phyloP scores from a whole-genome alignment of 2,329 filamentous ascomycete genomes.

The Dendrostoma leiphaemia region DNA sequence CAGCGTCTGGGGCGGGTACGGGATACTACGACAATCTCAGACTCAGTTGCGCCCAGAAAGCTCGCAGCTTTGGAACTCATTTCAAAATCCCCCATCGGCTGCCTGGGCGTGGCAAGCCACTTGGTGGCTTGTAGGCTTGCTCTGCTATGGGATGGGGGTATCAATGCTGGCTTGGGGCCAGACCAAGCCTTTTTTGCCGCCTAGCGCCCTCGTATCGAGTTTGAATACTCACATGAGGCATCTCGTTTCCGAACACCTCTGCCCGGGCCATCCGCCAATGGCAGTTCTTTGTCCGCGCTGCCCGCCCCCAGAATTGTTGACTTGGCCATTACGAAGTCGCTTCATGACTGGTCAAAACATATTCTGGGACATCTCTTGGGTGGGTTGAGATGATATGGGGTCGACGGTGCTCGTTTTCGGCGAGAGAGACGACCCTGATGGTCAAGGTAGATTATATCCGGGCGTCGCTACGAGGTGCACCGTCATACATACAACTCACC shows the following conservation, averaged over 20 bases:
- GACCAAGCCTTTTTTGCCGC: conserved; percentile 6
- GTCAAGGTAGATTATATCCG: too few relatives aligned
- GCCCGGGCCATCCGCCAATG: neutral
- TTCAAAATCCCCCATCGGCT: neutral
- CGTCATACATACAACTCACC: too few relatives aligned
- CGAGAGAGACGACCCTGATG: too few relatives aligned
- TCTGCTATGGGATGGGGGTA: neutral
- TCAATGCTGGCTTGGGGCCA: neutral
- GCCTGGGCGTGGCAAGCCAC: too few relatives aligned
- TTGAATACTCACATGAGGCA: conserved; percentile 3
- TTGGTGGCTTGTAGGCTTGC: too few relatives aligned
- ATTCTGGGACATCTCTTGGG: too few relatives aligned
- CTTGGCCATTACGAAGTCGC: too few relatives aligned
- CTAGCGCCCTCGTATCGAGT: conserved; percentile 18
- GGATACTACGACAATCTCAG: neutral
- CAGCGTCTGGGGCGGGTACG: neutral
- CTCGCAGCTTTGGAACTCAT: too few relatives aligned
- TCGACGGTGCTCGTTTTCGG: too few relatives aligned
- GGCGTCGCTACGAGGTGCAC: too few relatives aligned
- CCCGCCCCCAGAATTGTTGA: neutral
- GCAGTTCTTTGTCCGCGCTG: conserved; percentile 1
- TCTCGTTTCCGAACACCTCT: neutral
- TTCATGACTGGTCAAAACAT: too few relatives aligned
- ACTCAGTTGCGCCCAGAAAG: neutral
- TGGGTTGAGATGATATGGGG: too few relatives aligned